These are phyloP conservation scores for Cylindrotheca fusiformis DNA, from an alignment of 108 stramenopile genomes.

Conservation along the genomic window DNA sequence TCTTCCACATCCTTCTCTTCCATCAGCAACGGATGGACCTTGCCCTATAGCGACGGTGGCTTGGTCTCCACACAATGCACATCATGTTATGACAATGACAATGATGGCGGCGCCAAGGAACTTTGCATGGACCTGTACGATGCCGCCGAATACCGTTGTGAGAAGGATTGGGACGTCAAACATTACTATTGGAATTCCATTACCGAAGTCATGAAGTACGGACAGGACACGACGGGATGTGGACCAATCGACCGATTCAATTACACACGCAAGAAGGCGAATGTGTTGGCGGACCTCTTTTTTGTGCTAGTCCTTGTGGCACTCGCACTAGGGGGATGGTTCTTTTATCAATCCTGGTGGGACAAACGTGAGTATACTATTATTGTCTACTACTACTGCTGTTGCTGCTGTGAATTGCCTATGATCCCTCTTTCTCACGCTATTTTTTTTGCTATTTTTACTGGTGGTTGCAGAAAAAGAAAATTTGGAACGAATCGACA, in stretches of 20 bases:
- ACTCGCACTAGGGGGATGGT: constrained; percentile 1
- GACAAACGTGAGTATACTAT: constrained; percentile 11
- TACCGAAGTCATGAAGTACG: constrained; percentile 33
- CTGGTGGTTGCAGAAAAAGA: constrained; percentile 10
- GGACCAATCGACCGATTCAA: constrained; percentile 10
- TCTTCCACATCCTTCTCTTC: constrained; percentile 16
- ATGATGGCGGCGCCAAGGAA: constrained; percentile 23
- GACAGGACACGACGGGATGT: constrained; percentile 32
- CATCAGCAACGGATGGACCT: constrained; percentile 34
- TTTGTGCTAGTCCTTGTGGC: constrained; percentile 7
- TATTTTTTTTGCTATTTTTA: background rate
- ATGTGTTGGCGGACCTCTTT: constrained; percentile 9
- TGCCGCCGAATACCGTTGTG: constrained; percentile 12
- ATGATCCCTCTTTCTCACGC: background rate
- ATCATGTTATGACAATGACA: constrained; percentile 19
- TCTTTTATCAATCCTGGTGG: constrained; percentile 18
- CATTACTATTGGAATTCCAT: constrained; percentile 28
- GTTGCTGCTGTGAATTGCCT: background rate
- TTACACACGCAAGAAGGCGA: background rate
- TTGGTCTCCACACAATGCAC: constrained; percentile 32
- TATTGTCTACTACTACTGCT: background rate
- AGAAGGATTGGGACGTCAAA: constrained; percentile 20
- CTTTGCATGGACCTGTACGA: constrained; percentile 31
- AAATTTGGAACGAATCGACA: constrained; percentile 30
- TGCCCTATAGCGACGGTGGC: constrained; percentile 38